Conservation (phyloP, 1,139 yeast species). For the Sugiyamaella xylanicola region DNA sequence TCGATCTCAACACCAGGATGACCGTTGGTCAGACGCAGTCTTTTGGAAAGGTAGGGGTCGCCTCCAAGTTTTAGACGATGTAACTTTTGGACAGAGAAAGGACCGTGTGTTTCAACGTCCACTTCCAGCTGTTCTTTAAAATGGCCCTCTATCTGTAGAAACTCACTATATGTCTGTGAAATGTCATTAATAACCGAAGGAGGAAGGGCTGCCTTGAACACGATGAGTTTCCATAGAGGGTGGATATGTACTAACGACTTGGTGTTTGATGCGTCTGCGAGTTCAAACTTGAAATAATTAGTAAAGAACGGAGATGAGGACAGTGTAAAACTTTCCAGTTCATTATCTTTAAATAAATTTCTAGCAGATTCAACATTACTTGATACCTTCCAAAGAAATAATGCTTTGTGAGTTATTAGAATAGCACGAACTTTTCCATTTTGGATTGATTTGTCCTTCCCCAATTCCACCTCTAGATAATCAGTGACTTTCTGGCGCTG, state of each 20-base stretch:
- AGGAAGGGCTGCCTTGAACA: slow-evolving; percentile 34
- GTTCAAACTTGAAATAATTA: slow-evolving; percentile 40
- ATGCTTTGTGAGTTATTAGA: slow-evolving; percentile 28
- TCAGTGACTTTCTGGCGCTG: slow-evolving; percentile 27
- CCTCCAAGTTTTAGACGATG: slow-evolving; percentile 31
- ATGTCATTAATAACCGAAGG: slow-evolving; percentile 38
- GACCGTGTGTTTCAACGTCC: slow-evolving; percentile 43
- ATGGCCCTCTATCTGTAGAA: slow-evolving; percentile 32
- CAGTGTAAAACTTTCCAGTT: slow-evolving; percentile 31
- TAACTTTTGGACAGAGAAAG: slow-evolving; percentile 34
- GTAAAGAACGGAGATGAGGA: slow-evolving; percentile 32
- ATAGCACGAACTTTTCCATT: slow-evolving; percentile 27
- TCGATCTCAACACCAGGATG: slow-evolving; percentile 42
- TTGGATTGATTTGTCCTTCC: neutral
- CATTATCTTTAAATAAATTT: slow-evolving; percentile 30
- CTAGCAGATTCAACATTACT: slow-evolving; percentile 35
- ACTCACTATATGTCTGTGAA: slow-evolving; percentile 36
- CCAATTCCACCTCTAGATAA: slow-evolving; percentile 28
- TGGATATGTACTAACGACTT: slow-evolving; percentile 8
- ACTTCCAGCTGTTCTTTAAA: slow-evolving; percentile 39
- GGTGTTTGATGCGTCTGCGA: slow-evolving; percentile 24
- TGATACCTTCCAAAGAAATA: slow-evolving; percentile 34
- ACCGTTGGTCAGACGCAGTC: slow-evolving; percentile 38
- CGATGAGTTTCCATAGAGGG: slow-evolving; percentile 27
- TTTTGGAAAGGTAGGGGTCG: slow-evolving; percentile 26